phyloP scores from a whole-genome alignment of 169 alveolate species.

The Cryptosporidium xiaoi region DNA sequence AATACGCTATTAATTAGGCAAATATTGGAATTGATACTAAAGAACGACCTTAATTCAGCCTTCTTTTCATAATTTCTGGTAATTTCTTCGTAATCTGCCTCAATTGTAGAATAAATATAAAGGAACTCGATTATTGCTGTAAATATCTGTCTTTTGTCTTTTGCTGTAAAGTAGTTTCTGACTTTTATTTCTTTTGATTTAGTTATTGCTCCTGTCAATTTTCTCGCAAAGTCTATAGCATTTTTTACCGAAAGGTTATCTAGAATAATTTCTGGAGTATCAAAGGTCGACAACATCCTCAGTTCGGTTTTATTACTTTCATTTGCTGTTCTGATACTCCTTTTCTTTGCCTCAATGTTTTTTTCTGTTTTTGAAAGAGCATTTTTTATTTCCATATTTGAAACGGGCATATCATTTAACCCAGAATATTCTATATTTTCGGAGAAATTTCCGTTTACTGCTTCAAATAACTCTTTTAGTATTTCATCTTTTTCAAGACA shows the following conservation, averaged over 20 bases:
- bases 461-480: conserved; percentile 14
- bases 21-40: conserved; percentile 6
- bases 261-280: neutral
- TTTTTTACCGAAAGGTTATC: neutral
- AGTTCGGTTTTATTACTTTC: neutral
- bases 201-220: conserved; percentile 10
- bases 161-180: neutral
- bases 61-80: neutral
- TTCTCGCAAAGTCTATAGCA: neutral
- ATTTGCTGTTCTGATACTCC: neutral
- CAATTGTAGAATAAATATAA: conserved; percentile 30
- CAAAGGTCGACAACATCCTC: too few species aligned
- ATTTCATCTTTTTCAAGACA: conserved; percentile 4
- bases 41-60: too few species aligned
- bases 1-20: conserved; percentile 5
- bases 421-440: neutral
- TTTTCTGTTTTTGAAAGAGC: conserved; percentile 23
- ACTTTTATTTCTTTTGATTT: neutral
- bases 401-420: neutral
- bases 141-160: conserved; percentile 3
- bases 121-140: conserved; percentile 23
- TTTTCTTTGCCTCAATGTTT: neutral
- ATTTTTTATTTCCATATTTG: conserved; percentile 14
- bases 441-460: neutral
- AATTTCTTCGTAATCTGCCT: neutral